Percentiles rank a stretch among this genome's conserved stretches.
These are phyloP conservation scores for Chimonanthus salicifolius DNA, from an alignment of 164 flowering plant species.

Conservation along the genomic window DNA sequence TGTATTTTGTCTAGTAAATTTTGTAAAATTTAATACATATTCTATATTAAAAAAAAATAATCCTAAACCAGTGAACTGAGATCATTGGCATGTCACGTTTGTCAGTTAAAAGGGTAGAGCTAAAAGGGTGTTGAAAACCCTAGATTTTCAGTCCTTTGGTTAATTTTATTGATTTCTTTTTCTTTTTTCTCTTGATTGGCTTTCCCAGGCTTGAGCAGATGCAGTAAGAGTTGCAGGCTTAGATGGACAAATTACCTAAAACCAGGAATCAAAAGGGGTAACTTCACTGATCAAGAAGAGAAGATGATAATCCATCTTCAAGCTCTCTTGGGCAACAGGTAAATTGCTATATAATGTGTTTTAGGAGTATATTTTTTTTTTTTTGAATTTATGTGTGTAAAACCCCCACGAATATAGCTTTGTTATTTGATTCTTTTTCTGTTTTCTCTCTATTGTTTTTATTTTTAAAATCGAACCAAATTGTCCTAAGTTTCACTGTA, in stretches of 20 bases:
- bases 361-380: background rate
- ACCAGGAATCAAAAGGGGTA: slow-evolving; percentile 84
- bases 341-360: background rate
- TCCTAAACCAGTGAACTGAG: no score
- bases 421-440: background rate
- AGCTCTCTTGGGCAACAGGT: slow-evolving; percentile 93
- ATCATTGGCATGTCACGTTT: no score
- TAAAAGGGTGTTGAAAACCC: no score
- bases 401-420: no score
- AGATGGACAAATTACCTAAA: slow-evolving; percentile 94
- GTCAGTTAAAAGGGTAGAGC: no score
- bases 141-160: no score
- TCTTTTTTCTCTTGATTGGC: background rate
- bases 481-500: no score
- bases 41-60: no score
- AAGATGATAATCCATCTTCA: slow-evolving; percentile 96
- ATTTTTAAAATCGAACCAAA: background rate
- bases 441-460: background rate
- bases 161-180: no score
- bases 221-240: slow-evolving; percentile 88
- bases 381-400: background rate
- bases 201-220: slow-evolving; percentile 65
- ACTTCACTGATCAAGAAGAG: slow-evolving; percentile 86
- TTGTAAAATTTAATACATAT: no score
- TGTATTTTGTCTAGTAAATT: no score